Base-by-base conservation (phyloP, 257 asterid species). In the Craterostigma plantagineum region DNA sequence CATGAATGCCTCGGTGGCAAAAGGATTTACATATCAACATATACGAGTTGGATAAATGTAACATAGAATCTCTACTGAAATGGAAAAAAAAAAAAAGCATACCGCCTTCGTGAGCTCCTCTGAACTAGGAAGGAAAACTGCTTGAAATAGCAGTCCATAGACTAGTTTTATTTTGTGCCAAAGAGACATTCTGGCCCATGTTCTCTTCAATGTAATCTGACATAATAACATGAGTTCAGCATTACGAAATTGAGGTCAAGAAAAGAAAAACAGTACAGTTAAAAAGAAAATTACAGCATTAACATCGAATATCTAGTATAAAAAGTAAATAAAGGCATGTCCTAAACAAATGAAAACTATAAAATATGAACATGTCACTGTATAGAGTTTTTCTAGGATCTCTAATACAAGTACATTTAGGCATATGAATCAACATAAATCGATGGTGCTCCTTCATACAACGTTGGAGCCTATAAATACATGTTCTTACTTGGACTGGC, bases 121-220 rank as follows among this genome's bases (percentile, higher is more conserved):
- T 3, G 93, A 54, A 47, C 65, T 65, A 12, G 95, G 98, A 65
- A 81, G 68, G 62, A 79, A 81, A 47, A 87, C 57, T 56, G 91
- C 82, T 76, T 87, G 98, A 54, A 82, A 87, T 49, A 82, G 46
- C 16, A 87, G 60, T 37, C 91, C 59, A 54, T 66, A 75, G 16
- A 87, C 9, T 47, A 85, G 53, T 65, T 74, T 82, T 9, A 73
- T 72, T 70, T 79, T 82, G 62, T 87, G 93, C 98, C 93, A 82
- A 52, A 82, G 82, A 9, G 95, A 83, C 98, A 87, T 72, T 59
- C 55, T 66, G 1, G 73, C 86, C 98, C 95, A 87, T 35, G 93
- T 72, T 73, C 93, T 80, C 70, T 58, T 58, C 58, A 87, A 63
- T 3, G 95, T 87, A 56, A 82, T 73, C 98, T 74, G 51, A 49